Base-by-base conservation (phyloP, 768 basidiomycete species). In the Lyophyllum atratum region DNA sequence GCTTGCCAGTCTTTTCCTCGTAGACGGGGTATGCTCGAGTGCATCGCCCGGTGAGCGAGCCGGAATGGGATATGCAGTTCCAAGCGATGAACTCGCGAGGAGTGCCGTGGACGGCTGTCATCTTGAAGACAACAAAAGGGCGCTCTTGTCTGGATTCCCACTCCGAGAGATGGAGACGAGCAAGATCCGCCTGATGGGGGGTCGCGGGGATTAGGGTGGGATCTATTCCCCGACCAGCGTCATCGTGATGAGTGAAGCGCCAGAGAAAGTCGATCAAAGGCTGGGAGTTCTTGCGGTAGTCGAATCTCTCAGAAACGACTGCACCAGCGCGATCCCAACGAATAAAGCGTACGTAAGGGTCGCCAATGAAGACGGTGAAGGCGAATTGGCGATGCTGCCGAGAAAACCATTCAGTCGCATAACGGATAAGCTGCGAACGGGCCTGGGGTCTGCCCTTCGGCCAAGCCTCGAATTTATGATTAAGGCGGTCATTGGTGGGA, bases 241-340 rank as follows among this genome's bases (percentile, higher is more conserved):
- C 44, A 0, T 60, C 60, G 0, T 64, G 44, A 17, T 64, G 52
- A 5, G 63, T 51, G 44, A 71, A 73, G 4, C 67, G 64, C 65
- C 66, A 70, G 6, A 76, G 55, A 52, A 74, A 75, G 1, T 68
- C 61, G 19, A 65, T 54, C 0, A 77, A 59, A 2, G 57, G 19
- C 9, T 55, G 1, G 15, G 64, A 64, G 0, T 68, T 24, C 2
- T 58, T 9, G 11, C 53, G 54, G 31, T 67, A 68, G 44, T 70
- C 45, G 61, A 76, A 74, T 0, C 44, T 19, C 24, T 59, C 52
- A 0, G 73, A 64, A 3, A 73, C 72, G 19, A 76, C 61, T 1
- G 59, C 64, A 11, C 74, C 76, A 10, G 71, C 59, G 1, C 74
- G 67, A 49, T 77, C 76, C 61, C 68, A 65, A 4, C 69, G 67